Percentiles rank a stretch among this genome's conserved stretches.
phyloP scores from a whole-genome alignment of 2,329 filamentous ascomycete genomes.

The Hymenoscyphus albidus region DNA sequence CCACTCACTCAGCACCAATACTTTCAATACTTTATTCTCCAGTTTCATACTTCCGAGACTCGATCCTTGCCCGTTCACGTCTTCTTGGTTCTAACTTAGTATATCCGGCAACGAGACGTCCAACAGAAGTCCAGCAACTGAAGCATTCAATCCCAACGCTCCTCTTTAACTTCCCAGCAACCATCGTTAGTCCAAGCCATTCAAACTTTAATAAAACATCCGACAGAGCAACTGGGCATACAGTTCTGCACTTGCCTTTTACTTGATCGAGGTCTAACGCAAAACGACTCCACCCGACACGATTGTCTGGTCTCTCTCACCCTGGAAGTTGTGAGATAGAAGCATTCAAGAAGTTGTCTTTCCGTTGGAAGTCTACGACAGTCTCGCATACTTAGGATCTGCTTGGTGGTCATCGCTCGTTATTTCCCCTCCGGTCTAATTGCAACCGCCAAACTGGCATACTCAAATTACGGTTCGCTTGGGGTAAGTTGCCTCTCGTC shows the following conservation, averaged over 20 bases:
- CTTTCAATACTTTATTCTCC: slow-evolving; percentile 25
- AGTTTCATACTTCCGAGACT: slow-evolving; percentile 35
- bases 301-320: background rate
- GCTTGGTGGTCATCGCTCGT: slow-evolving; percentile 3
- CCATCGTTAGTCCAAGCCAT: slow-evolving; percentile 5
- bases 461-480: slow-evolving; percentile 34
- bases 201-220: slow-evolving; percentile 8
- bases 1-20: slow-evolving; percentile 11
- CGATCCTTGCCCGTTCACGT: slow-evolving; percentile 24
- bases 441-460: slow-evolving; percentile 36
- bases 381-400: background rate
- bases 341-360: background rate
- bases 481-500: slow-evolving; percentile 28
- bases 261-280: background rate
- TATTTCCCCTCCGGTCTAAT: slow-evolving; percentile 4
- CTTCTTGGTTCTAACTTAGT: slow-evolving; percentile 22
- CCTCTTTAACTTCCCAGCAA: slow-evolving; percentile 10
- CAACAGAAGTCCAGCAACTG: slow-evolving; percentile 11
- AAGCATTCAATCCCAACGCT: slow-evolving; percentile 13
- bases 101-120: slow-evolving; percentile 17
- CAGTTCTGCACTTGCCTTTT: background rate
- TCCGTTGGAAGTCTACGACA: background rate
- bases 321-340: background rate
- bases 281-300: background rate
- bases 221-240: background rate